These are phyloP conservation scores for Talaromyces albobiverticillius DNA, from an alignment of 2,329 filamentous ascomycete species.

Conservation along the genomic window DNA sequence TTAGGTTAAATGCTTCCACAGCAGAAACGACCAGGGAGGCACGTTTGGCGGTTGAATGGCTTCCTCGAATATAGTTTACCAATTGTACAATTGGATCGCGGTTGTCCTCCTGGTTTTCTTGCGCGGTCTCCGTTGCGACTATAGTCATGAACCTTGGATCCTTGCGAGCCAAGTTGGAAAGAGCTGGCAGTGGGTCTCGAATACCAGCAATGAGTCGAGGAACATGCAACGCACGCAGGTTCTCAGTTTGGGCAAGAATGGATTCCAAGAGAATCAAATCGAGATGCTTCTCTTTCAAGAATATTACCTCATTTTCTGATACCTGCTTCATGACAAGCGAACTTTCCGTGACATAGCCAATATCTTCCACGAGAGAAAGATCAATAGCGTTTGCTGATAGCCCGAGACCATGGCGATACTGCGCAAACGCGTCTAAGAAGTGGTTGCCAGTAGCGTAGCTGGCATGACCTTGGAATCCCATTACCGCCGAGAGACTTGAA, in stretches of 20 bases:
- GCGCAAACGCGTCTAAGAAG: conserved; percentile 32
- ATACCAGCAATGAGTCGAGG: background rate
- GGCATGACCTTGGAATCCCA: conserved; percentile 28
- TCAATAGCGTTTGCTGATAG: conserved; percentile 19
- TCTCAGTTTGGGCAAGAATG: background rate
- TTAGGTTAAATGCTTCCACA: background rate
- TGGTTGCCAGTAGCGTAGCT: conserved; percentile 39
- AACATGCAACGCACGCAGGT: no score
- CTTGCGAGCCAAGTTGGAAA: background rate
- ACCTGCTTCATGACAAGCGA: background rate
- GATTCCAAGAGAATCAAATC: background rate
- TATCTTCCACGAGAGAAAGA: conserved; percentile 22
- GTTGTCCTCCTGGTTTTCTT: background rate
- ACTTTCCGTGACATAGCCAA: conserved; percentile 21
- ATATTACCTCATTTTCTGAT: no score
- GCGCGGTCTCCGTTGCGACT: background rate
- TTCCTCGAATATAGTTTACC: no score
- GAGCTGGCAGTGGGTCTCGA: background rate
- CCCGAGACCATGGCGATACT: conserved; percentile 21
- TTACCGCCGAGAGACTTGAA: conserved; percentile 32
- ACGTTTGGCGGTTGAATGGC: background rate
- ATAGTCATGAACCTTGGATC: background rate
- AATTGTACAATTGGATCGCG: no score
- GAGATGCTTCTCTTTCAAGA: background rate
- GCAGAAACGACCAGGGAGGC: background rate